Base-by-base conservation (phyloP, 2,329 filamentous ascomycete species). In the Venturia effusa region DNA sequence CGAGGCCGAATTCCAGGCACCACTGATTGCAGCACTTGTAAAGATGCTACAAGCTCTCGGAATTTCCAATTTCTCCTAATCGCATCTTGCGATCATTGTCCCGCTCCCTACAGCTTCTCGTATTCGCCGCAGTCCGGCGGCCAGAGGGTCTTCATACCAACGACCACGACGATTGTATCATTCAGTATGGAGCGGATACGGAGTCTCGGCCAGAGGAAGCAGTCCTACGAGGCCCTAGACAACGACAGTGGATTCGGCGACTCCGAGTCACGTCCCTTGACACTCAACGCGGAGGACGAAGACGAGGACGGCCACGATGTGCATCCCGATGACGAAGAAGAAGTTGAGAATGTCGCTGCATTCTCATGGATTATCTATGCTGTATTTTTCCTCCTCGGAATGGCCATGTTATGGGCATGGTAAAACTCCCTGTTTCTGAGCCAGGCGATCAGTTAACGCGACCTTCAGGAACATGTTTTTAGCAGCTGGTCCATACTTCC, bases 371-470 rank as follows among this genome's bases (percentile, higher is more conserved):
- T 90, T 41, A 90, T 95, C 74, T 99, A 97, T 76, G 79, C 77
- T 69, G 87, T 96, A 72, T 97, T 97, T 75, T 80, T 88, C 64
- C 78, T 96, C 61, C 80, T 97, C 32, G 94, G 94, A 61, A 82
- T 96, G 64, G 90, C 92, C 62, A 97, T 97, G 94, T 82, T 97
- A 55, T 97, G 93, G 93, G 92, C 93, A 64, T 97, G 93, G 93
- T 95, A 83, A 69, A 84, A 60, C 55, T 61, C 60, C 54, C 13
- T 69, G 84, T 57, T 55, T 61, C 61, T 57, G 27, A n/a, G n/a
- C 22, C 17, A 51, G 34, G 24, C 27, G 34, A 59, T 37, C 54
- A 37, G 55, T 59, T 43, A 30, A 69, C 59, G 71, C 48, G 19
- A 22, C n/a, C 54, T 63, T 19, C 68, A 93, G 91, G 91, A 97